Base-by-base conservation (phyloP, 148 eudicot species). In the Chenopodium formosanum region DNA sequence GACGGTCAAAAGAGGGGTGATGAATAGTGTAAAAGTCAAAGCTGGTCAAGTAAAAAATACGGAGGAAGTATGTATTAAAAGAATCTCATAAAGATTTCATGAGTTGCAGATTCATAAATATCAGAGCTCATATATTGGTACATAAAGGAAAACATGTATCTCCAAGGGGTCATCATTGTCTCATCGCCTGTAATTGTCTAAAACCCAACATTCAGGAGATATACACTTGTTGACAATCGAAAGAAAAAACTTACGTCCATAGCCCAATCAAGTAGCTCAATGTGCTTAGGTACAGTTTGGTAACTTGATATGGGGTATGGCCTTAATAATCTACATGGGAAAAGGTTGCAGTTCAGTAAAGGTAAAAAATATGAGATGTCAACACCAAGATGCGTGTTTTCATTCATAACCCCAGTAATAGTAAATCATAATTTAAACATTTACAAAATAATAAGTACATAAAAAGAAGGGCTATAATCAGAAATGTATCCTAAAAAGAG, bases 211-310 rank as follows among this genome's bases (percentile, higher is more conserved):
- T 37, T 60, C 56, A 34, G 12, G 10, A 60, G 46, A 32, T 14
- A 6, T 60, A 76, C 47, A 76, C 70, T 32, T 62, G 29, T 47
- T 70, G 69, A 27, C 25, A 44, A 77, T 65, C 46, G 27, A 53
- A 75, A 62, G 69, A 69, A 62, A 48, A 66, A 70, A 78, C 98
- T 91, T 84, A 95, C 98, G 85, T 92, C 97, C 84, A 76, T 34
- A 79, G 97, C 98, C 99, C 98, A 96, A 82, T 96, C 99, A 85
- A 97, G 99, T 65, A 60, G 85, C 74, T 90, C 91, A 75, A 94
- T 88, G 56, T 92, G 89, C 73, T 86, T 88, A 68, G 99, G 95
- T 73, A 94, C 89, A 65, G 70, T 32, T 79, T 94, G 97, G 77
- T 77, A 88, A 73, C 88, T 78, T 82, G 99, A 95, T 86, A 95